Evolutionary conservation across 179 eudicot species (phyloP).

Genomic region (Corrigiola litoralis): DNA sequence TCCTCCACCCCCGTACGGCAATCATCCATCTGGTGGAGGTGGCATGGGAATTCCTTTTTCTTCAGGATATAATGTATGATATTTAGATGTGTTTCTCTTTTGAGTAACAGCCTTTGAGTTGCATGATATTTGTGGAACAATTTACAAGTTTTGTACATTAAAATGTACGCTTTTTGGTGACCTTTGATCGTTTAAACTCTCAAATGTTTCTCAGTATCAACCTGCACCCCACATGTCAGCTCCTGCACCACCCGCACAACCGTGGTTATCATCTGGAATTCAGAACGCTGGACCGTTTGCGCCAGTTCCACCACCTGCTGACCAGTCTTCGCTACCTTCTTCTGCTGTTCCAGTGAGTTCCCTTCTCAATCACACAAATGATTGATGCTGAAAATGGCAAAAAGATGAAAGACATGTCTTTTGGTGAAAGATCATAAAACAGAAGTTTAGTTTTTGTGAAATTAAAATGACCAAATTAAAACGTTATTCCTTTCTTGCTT

Average conservation of each 20-base stretch:
- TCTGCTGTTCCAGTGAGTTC: conserved; percentile 39
- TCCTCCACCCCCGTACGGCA: conserved; percentile 35
- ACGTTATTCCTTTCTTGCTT: no score
- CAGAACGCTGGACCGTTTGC: conserved; percentile 50
- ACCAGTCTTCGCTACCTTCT: conserved; percentile 47
- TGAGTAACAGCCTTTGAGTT: background rate
- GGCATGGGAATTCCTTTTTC: conserved; percentile 66
- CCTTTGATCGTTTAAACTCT: background rate
- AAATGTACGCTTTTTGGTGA: background rate
- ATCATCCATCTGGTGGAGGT: conserved; percentile 44
- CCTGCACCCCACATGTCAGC: conserved; percentile 52
- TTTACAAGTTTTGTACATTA: background rate
- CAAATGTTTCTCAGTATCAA: conserved; percentile 50
- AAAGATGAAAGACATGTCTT: no score
- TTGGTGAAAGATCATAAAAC: no score
- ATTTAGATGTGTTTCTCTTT: background rate
- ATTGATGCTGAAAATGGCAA: no score
- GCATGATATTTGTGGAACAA: background rate
- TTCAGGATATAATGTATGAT: conserved; percentile 70
- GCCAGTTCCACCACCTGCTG: conserved; percentile 51
- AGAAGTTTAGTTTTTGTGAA: no score
- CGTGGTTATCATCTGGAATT: conserved; percentile 65
- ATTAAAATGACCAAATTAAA: no score
- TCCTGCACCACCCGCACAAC: conserved; percentile 56
- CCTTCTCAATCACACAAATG: background rate